A percentile compares a stretch with the other conserved stretches of the same genome.
Evolutionary conservation across 1,284 basidiomycete species (phyloP).

Genomic region (Rhizoctonia solani): DNA sequence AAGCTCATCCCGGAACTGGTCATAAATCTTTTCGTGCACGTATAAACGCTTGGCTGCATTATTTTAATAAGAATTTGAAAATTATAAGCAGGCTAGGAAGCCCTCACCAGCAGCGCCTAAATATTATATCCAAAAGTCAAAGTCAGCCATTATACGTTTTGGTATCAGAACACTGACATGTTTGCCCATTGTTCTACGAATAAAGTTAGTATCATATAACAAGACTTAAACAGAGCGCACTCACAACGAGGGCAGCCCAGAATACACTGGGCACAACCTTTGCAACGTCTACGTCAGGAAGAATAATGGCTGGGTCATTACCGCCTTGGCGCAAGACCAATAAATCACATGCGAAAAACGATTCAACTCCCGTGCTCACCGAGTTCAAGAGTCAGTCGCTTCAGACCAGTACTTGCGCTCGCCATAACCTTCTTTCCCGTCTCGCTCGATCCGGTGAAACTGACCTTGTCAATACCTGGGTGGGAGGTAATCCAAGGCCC

Average conservation of each 20-base stretch:
- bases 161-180: conserved; percentile 2
- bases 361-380: background rate
- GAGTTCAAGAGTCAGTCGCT: conserved; percentile 82
- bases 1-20: conserved; percentile 46
- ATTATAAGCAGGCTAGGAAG: background rate
- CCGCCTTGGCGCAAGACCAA: conserved; percentile 51
- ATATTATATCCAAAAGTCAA: background rate
- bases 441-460: conserved; percentile 50
- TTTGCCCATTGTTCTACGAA: conserved; percentile 21
- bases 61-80: background rate
- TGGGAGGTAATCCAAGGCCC: conserved; percentile 83
- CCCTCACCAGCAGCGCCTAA: conserved; percentile 12
- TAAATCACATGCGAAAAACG: background rate
- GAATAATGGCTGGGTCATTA: conserved; percentile 52
- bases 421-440: conserved; percentile 56
- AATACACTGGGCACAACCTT: conserved; percentile 52
- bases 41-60: conserved; percentile 46
- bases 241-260: conserved; percentile 11
- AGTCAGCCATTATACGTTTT: background rate
- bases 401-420: conserved; percentile 55
- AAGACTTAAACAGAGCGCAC: background rate
- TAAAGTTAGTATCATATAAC: background rate
- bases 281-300: conserved; percentile 60
- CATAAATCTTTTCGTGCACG: conserved; percentile 54
- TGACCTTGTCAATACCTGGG: conserved; percentile 76